Conservation (phyloP, 2,329 filamentous ascomycete genomes). For the Ophiostoma populinum region DNA sequence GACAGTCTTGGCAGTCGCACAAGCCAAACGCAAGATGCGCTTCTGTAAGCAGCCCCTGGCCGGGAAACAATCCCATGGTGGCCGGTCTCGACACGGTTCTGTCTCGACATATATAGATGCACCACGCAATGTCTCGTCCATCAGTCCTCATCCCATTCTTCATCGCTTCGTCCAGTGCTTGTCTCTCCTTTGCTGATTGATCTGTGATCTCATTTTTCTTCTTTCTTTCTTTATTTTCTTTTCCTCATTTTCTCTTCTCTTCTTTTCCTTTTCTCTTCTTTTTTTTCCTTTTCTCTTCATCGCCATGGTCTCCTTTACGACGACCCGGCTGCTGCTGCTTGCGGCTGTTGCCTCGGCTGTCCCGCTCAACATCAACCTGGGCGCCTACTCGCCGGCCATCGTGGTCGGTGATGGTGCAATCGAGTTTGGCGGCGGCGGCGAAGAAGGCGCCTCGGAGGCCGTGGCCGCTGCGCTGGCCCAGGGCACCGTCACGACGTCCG, state of each 20-base stretch:
- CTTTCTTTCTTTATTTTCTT: background rate
- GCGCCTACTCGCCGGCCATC: constrained; percentile 25
- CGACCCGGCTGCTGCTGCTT: background rate
- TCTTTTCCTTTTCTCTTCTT: background rate
- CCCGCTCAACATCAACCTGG: constrained; percentile 21
- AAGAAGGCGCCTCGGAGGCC: background rate
- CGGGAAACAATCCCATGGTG: no score
- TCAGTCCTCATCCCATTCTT: no score
- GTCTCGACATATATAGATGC: no score
- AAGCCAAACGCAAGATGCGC: no score
- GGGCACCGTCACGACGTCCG: background rate
- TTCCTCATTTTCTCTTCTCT: background rate
- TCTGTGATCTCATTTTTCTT: constrained; percentile 1
- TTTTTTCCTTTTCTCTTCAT: background rate
- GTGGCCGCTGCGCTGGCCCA: background rate
- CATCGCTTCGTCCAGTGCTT: background rate
- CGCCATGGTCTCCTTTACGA: background rate
- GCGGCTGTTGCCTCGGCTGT: constrained; percentile 3
- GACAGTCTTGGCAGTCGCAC: no score
- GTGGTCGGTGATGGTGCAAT: constrained; percentile 16
- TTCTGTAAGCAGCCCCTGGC: no score
- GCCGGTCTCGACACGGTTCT: no score
- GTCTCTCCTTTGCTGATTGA: background rate
- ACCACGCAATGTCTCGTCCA: no score
- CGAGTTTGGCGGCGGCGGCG: background rate